phyloP scores from a whole-genome alignment of 805 yeast genomes.

The Candida khao-thaluensis region DNA sequence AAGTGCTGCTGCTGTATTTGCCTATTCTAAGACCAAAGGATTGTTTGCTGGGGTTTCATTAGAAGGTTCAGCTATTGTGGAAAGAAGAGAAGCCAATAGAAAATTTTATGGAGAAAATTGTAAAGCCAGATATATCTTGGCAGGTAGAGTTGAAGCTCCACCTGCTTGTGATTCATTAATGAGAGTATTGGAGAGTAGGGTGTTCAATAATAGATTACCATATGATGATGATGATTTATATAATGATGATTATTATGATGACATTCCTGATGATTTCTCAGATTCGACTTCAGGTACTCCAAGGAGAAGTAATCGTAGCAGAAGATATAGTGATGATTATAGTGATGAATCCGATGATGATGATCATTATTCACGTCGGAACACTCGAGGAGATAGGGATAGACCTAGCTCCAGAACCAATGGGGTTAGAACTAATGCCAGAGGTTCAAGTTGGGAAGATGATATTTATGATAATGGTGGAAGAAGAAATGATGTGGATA shows the following conservation, averaged over 20 bases:
- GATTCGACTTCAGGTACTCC: conserved; percentile 50
- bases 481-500: conserved; percentile 36
- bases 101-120: conserved; percentile 89
- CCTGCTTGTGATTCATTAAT: conserved; percentile 85
- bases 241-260: conserved; percentile 71
- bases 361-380: conserved; percentile 30
- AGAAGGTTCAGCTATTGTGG: conserved; percentile 95
- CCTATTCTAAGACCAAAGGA: conserved; percentile 95
- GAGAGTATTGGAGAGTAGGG: conserved; percentile 82
- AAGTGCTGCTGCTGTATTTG: conserved; percentile 84
- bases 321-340: conserved; percentile 31
- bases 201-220: conserved; percentile 60
- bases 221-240: conserved; percentile 49
- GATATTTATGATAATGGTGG: conserved; percentile 67
- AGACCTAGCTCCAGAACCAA: conserved; percentile 9
- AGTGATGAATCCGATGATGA: conserved; percentile 25
- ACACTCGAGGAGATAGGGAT: conserved; percentile 27
- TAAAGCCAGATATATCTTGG: conserved; percentile 80
- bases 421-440: conserved; percentile 12
- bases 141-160: conserved; percentile 90
- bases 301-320: conserved; percentile 21
- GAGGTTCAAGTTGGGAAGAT: conserved; percentile 67
- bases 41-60: conserved; percentile 95
- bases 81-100: conserved; percentile 94
- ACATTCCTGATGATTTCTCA: conserved; percentile 60